phyloP scores from a whole-genome alignment of 108 stramenopile species.

The Nitzschia putrida region DNA sequence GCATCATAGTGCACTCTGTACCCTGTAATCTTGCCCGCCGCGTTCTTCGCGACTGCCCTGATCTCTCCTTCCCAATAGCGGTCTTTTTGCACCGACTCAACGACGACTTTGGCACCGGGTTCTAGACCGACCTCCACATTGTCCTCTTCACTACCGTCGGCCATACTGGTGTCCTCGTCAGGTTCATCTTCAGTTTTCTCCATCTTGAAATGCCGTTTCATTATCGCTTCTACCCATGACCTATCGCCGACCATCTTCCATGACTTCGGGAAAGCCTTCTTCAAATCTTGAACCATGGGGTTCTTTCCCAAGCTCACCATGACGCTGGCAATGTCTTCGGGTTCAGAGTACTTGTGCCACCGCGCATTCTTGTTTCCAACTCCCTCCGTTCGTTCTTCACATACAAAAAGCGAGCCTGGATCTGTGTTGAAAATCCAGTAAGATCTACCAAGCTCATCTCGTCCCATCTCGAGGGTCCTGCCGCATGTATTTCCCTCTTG shows the following conservation, averaged over 20 bases:
- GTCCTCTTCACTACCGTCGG: slow-evolving; percentile 12
- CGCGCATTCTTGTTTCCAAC: background rate
- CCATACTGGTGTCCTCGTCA: background rate
- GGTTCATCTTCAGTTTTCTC: slow-evolving; percentile 3
- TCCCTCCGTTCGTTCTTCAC: slow-evolving; percentile 12
- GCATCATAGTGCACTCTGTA: slow-evolving; percentile 77
- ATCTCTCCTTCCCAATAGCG: slow-evolving; percentile 75
- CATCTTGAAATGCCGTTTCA: slow-evolving; percentile 46
- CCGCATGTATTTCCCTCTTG: slow-evolving; percentile 70
- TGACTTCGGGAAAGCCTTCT: slow-evolving; percentile 60
- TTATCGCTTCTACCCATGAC: slow-evolving; percentile 60
- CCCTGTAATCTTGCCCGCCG: slow-evolving; percentile 43
- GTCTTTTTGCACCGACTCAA: slow-evolving; percentile 62
- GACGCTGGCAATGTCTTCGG: slow-evolving; percentile 78
- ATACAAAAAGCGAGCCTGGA: slow-evolving; percentile 66
- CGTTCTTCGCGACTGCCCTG: slow-evolving; percentile 51
- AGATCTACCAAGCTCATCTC: slow-evolving; percentile 60
- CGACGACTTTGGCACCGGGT: slow-evolving; percentile 71
- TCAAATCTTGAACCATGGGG: slow-evolving; percentile 54
- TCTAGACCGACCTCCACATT: slow-evolving; percentile 41
- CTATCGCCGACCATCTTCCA: slow-evolving; percentile 44
- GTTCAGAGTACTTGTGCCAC: slow-evolving; percentile 64
- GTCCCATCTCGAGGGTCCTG: slow-evolving; percentile 72
- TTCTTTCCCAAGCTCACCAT: slow-evolving; percentile 75
- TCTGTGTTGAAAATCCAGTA: slow-evolving; percentile 80